Conservation (phyloP, 208 protist species). For the Trypanosoma melophagium region DNA sequence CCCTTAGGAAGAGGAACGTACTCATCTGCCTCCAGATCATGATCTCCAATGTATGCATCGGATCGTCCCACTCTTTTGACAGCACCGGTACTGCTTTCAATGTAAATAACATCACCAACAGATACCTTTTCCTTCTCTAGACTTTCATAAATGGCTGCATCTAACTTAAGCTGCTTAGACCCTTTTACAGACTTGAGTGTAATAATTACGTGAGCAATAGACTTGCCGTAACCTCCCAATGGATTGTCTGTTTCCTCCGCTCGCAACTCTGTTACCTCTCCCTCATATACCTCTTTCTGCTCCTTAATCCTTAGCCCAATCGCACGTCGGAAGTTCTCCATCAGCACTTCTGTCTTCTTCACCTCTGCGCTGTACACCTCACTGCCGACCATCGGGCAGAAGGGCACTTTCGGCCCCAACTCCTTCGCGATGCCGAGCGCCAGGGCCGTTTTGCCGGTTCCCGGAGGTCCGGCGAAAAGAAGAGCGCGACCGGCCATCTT, state of each 20-base stretch:
- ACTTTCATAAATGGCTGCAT: slow-evolving; percentile 98
- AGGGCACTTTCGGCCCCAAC: slow-evolving; percentile 99
- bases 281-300: slow-evolving; percentile 99
- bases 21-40: slow-evolving; percentile 98
- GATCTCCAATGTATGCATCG: slow-evolving; percentile 95
- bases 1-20: slow-evolving; percentile 99
- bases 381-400: slow-evolving; percentile 98
- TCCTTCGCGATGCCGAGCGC: slow-evolving; percentile 98
- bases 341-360: slow-evolving; percentile 99
- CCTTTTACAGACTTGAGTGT: slow-evolving; percentile 98
- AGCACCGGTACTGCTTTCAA: slow-evolving; percentile 98
- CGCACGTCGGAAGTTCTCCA: slow-evolving; percentile 99
- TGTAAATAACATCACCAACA: slow-evolving; percentile 99
- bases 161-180: slow-evolving; percentile 98
- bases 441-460: slow-evolving; percentile 98
- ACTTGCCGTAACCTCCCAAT: slow-evolving; percentile 98
- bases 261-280: slow-evolving; percentile 98
- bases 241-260: slow-evolving; percentile 98
- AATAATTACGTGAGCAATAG: slow-evolving; percentile 98
- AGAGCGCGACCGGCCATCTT: slow-evolving; percentile 99
- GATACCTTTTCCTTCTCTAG: slow-evolving; percentile 98
- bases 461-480: slow-evolving; percentile 99
- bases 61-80: slow-evolving; percentile 97
- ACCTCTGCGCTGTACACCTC: slow-evolving; percentile 99
- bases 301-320: slow-evolving; percentile 99